A percentile compares a stretch with the other conserved stretches of the same genome.
Conservation (phyloP, 73 alveolate genomes). For the Paramecium biaurelia region DNA sequence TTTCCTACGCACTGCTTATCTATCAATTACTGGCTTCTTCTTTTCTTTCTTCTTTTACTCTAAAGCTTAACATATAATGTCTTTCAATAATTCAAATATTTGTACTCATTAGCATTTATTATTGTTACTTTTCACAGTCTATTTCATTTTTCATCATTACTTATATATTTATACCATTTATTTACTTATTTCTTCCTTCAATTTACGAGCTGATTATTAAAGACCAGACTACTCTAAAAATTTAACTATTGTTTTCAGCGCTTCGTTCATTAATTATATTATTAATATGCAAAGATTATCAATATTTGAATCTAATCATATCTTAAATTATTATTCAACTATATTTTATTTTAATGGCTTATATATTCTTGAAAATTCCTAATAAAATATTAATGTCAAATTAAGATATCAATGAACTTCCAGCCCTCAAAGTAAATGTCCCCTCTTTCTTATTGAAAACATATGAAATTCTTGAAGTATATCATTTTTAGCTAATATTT, state of each 20-base stretch:
- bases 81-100: background rate
- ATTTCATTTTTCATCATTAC: conserved; percentile 38
- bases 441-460: conserved; percentile 46
- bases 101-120: background rate
- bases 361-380: conserved; percentile 2
- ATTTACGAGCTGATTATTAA: conserved; percentile 16
- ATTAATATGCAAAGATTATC: background rate
- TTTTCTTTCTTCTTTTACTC: conserved; percentile 25
- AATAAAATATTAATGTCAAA: conserved; percentile 13
- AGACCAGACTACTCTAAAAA: conserved; percentile 22
- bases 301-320: background rate
- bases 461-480: conserved; percentile 34
- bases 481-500: background rate
- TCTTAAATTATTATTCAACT: background rate
- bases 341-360: background rate
- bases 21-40: conserved; percentile 7
- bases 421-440: conserved; percentile 29
- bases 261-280: conserved; percentile 19
- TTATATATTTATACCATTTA: background rate
- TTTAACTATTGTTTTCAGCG: background rate
- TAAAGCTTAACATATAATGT: background rate
- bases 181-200: conserved; percentile 40
- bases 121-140: background rate
- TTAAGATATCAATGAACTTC: conserved; percentile 31
- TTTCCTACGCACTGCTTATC: background rate